Evolutionary conservation across 1,139 yeast genomes (phyloP).

Genomic region (Hyphopichia fennica): DNA sequence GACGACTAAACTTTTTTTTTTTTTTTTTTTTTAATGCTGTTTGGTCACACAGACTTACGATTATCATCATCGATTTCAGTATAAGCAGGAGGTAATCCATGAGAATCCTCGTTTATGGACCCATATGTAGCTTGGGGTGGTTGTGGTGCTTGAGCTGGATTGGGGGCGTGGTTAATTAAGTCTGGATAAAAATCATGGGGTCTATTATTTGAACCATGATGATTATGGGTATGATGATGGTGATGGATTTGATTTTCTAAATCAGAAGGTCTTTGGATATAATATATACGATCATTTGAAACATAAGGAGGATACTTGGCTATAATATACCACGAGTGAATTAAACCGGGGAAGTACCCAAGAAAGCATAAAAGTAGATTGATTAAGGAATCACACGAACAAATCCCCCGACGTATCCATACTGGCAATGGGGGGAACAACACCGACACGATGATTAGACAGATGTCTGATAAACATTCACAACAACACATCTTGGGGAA

Average conservation of each 20-base stretch:
- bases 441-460: slow-evolving; percentile 59
- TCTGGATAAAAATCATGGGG: background rate
- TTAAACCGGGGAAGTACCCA: slow-evolving; percentile 70
- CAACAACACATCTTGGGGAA: slow-evolving; percentile 12
- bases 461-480: slow-evolving; percentile 46
- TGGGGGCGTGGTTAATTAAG: slow-evolving; percentile 1
- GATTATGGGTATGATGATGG: slow-evolving; percentile 16
- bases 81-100: slow-evolving; percentile 35
- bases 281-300: background rate
- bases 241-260: slow-evolving; percentile 31
- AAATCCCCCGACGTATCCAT: slow-evolving; percentile 64
- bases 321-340: slow-evolving; percentile 67
- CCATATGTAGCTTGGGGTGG: slow-evolving; percentile 9
- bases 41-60: background rate
- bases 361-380: slow-evolving; percentile 57
- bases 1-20: no score
- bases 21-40: no score
- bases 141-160: background rate
- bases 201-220: slow-evolving; percentile 17
- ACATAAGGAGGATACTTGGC: slow-evolving; percentile 44
- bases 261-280: slow-evolving; percentile 18
- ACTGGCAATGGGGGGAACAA: slow-evolving; percentile 74
- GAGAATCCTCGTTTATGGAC: slow-evolving; percentile 10
- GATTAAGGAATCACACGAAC: slow-evolving; percentile 60
- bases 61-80: slow-evolving; percentile 28